Conservation (phyloP, 1,284 basidiomycete species). For the Clitocybe nebularis region DNA sequence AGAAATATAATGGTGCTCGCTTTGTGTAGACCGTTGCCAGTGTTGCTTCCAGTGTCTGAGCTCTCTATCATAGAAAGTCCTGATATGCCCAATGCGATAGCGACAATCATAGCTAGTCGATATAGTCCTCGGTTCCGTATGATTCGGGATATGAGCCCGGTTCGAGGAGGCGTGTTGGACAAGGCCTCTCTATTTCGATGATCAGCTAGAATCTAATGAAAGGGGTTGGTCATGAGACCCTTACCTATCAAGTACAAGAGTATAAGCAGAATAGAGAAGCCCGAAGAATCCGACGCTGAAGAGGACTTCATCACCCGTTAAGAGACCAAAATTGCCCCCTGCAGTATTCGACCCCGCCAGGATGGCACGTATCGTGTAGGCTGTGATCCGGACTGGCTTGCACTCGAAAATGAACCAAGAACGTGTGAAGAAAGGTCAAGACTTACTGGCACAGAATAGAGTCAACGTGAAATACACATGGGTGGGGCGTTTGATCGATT, state of each 20-base stretch:
- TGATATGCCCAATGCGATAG: slow-evolving; percentile 36
- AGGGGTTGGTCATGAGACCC: background rate
- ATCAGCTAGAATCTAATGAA: slow-evolving; percentile 2
- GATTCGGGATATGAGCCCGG: slow-evolving; percentile 22
- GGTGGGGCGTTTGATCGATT: slow-evolving; percentile 25
- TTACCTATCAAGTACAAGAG: slow-evolving; percentile 30
- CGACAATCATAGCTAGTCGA: slow-evolving; percentile 27
- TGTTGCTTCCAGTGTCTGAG: slow-evolving; percentile 4
- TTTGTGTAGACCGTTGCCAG: slow-evolving; percentile 25
- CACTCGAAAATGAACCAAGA: background rate
- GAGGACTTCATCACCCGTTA: slow-evolving; percentile 29
- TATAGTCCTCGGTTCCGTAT: slow-evolving; percentile 30
- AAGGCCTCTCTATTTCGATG: slow-evolving; percentile 16
- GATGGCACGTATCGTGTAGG: slow-evolving; percentile 14
- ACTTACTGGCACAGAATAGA: slow-evolving; percentile 31
- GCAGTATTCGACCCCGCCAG: slow-evolving; percentile 18
- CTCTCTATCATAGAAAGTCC: slow-evolving; percentile 20
- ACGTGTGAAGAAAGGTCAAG: background rate
- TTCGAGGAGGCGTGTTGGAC: slow-evolving; percentile 16
- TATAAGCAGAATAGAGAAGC: slow-evolving; percentile 37
- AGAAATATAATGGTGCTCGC: slow-evolving; percentile 41
- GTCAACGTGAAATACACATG: slow-evolving; percentile 29
- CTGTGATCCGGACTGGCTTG: slow-evolving; percentile 18
- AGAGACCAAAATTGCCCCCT: slow-evolving; percentile 23
- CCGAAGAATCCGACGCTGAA: slow-evolving; percentile 36